Evolutionary conservation across 768 basidiomycete species (phyloP).

Genomic region (Leccinum ochraceum): DNA sequence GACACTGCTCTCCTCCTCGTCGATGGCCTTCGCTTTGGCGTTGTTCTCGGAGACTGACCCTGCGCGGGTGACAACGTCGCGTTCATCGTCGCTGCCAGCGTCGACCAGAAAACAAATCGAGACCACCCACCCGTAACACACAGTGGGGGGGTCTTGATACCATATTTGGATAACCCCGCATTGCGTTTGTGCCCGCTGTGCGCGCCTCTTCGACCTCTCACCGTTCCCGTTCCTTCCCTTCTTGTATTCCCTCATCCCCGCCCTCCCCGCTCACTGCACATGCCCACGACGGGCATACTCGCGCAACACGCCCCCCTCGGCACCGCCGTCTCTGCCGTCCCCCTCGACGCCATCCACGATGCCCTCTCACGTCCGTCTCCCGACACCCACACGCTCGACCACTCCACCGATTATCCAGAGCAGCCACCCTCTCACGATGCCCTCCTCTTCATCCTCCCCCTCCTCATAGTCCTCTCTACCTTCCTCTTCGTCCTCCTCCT

Average conservation of each 20-base stretch:
- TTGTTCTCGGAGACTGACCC: constrained; percentile 44
- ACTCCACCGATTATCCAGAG: constrained; percentile 21
- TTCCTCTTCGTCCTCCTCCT: constrained; percentile 91
- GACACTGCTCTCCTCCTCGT: constrained; percentile 58
- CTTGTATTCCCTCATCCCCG: background rate
- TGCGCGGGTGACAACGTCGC: constrained; percentile 48
- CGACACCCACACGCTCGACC: constrained; percentile 3
- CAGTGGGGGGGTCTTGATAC: constrained; percentile 17
- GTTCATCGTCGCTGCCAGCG: constrained; percentile 37
- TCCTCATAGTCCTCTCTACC: constrained; percentile 91
- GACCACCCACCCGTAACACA: constrained; percentile 1
- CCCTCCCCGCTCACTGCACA: background rate
- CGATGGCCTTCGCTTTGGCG: constrained; percentile 55
- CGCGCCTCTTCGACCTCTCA: background rate
- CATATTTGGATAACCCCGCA: constrained; percentile 9
- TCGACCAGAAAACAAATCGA: background rate
- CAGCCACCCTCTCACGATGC: constrained; percentile 51
- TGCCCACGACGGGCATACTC: constrained; percentile 13
- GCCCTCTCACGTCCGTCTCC: constrained; percentile 3
- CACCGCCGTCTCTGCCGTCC: constrained; percentile 9
- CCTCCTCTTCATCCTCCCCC: constrained; percentile 85
- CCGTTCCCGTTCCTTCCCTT: background rate
- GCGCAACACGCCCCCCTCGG: background rate
- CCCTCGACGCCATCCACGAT: constrained; percentile 7
- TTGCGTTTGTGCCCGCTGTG: constrained; percentile 19